Conservation (phyloP, 805 yeast species). For the Candida nitratophila region DNA sequence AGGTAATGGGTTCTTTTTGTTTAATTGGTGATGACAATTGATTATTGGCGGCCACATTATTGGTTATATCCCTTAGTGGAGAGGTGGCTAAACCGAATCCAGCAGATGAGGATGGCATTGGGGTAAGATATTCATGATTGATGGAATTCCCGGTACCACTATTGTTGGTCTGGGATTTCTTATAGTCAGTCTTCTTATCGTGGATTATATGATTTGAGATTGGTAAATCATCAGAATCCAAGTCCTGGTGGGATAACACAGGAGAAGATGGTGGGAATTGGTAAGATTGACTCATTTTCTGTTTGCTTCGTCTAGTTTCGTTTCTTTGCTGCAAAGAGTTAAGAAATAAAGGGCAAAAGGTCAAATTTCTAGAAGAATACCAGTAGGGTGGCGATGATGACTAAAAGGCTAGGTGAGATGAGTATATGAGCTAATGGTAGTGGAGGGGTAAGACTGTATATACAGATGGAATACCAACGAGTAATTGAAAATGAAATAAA, state of each 20-base stretch:
- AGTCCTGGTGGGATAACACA: conserved; percentile 2
- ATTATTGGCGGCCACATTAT: neutral
- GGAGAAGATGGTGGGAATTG: conserved; percentile 31
- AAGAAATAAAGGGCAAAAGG: neutral
- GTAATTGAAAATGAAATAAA: too few species aligned
- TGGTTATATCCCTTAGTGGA: conserved; percentile 1
- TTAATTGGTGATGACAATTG: conserved; percentile 1
- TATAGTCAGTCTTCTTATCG: neutral
- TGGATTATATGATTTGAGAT: neutral
- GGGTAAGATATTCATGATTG: conserved; percentile 60
- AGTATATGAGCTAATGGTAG: too few species aligned
- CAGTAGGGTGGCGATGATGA: too few species aligned
- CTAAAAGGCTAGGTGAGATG: too few species aligned
- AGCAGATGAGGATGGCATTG: conserved; percentile 58
- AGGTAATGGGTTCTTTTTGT: neutral
- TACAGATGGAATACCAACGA: too few species aligned
- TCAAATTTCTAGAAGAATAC: too few species aligned
- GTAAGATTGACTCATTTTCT: conserved; percentile 4
- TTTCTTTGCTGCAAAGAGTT: too few species aligned
- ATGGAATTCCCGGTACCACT: too few species aligned
- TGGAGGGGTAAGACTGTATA: too few species aligned
- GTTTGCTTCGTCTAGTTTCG: too few species aligned
- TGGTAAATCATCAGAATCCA: conserved; percentile 8
- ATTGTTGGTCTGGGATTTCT: too few species aligned
- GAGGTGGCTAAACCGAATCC: conserved; percentile 24